Evolutionary conservation across 768 basidiomycete genomes (phyloP), one percentile per base, ranked within the genome.

Genomic region (Leccinellum albellum): DNA sequence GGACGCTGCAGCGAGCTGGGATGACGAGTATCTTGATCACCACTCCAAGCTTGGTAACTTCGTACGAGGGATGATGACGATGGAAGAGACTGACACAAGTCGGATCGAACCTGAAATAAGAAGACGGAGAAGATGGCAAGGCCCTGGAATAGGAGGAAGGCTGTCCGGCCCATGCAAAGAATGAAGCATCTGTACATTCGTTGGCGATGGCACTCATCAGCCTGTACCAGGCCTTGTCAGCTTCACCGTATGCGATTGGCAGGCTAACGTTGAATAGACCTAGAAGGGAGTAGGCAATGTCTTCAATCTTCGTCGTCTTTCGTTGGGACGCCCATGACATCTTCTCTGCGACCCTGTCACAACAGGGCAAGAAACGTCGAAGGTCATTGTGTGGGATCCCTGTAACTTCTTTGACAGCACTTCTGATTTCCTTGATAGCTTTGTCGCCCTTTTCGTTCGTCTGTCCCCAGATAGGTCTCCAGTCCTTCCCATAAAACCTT

Each of bases 301-400:
- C 68, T 48, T 71, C 68, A 13, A 56, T 49, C 29, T 60, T 59
- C 3, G 61, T 65, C 23, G 69, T 70, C 37, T 31, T 63, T 32
- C 70, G 59, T 31, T 61, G 57, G 12, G 70, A 65, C 5, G 65
- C 65, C 70, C 67, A 69, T 3, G 6, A 32, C 59, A 69, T 63
- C 29, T 59, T 65, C 48, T 67, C 65, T 6, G 56, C 54, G 32
- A 67, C 24, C 28, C 53, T 50, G 24, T 54, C 51, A 33, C 57
- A 59, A 6, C 61, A 54, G 24, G 60, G 53, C 1, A 42, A 44
- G 55, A 65, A 63, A 47, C 33, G 37, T 29, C 54, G 42, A 9
- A 68, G 21, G 20, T 65, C 58, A 5, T n/a, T 13, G 5, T 32
- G 35, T 23, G 56, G 55, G 14, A 67, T 66, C 0, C 58, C 59